Conservation (phyloP, 176 grass and related monocot species). For the Triticum timopheevii region DNA sequence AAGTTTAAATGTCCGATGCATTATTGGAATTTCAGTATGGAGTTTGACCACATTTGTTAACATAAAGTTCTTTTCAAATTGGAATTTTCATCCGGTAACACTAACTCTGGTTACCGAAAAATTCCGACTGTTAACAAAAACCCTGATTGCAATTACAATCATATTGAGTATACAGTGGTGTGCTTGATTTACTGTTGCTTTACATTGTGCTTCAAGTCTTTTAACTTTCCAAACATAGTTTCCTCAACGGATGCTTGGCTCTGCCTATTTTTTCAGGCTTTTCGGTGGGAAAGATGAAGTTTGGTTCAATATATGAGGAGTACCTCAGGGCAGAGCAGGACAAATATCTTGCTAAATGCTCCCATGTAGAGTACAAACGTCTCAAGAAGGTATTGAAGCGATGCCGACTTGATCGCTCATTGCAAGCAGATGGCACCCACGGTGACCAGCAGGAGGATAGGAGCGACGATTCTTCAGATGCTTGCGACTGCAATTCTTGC, state of each 20-base stretch:
- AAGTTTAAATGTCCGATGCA: too few species aligned
- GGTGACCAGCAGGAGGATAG: slow-evolving; percentile 23
- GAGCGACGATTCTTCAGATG: slow-evolving; percentile 22
- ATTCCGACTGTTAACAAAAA: too few species aligned
- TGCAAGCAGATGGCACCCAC: slow-evolving; percentile 33
- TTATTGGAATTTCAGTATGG: too few species aligned
- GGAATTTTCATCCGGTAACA: too few species aligned
- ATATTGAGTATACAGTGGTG: too few species aligned
- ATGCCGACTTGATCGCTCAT: slow-evolving; percentile 47
- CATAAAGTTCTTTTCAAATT: too few species aligned
- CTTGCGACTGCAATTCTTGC: slow-evolving; percentile 63
- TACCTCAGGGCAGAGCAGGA: slow-evolving; percentile 68
- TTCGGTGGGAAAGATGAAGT: slow-evolving; percentile 54
- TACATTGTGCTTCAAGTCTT: too few species aligned
- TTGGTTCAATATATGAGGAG: slow-evolving; percentile 57
- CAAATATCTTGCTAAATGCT: slow-evolving; percentile 59
- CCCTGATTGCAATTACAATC: too few species aligned
- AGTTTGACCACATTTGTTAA: too few species aligned
- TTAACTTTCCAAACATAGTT: neutral
- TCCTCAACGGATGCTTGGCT: neutral
- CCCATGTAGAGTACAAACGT: slow-evolving; percentile 67
- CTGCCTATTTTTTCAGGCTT: slow-evolving; percentile 6
- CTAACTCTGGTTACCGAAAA: too few species aligned
- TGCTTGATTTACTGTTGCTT: too few species aligned
- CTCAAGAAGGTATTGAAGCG: slow-evolving; percentile 77